A percentile compares a stretch with the other conserved stretches of the same genome.
phyloP scores from a whole-genome alignment of 768 basidiomycete genomes.

The Lactifluus echinatus region DNA sequence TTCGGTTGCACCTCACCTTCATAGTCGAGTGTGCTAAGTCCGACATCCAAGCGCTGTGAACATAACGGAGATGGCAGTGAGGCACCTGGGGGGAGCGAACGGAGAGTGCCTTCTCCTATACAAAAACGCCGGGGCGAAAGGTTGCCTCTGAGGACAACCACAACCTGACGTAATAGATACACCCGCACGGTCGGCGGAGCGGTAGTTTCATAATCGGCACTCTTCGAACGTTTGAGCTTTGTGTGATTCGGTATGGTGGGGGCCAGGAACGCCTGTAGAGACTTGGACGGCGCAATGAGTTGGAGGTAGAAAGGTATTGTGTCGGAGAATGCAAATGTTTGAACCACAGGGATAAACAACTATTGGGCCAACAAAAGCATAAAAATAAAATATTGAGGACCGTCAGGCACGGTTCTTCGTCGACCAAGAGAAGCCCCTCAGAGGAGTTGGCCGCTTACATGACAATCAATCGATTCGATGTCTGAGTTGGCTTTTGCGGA shows the following conservation, averaged over 20 bases:
- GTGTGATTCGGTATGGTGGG: slow-evolving; percentile 15
- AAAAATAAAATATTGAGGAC: background rate
- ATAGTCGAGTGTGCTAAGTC: slow-evolving; percentile 46
- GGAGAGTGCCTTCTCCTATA: slow-evolving; percentile 43
- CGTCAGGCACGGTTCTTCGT: background rate
- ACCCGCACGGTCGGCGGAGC: slow-evolving; percentile 34
- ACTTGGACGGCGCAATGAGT: slow-evolving; percentile 38
- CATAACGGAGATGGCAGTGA: slow-evolving; percentile 22
- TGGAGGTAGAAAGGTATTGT: slow-evolving; percentile 61
- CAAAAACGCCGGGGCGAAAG: slow-evolving; percentile 33
- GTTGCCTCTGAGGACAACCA: slow-evolving; percentile 29
- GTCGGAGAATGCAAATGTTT: slow-evolving; percentile 45
- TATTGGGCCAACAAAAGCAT: slow-evolving; percentile 24
- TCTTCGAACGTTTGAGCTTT: slow-evolving; percentile 16
- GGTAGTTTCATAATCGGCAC: slow-evolving; percentile 5
- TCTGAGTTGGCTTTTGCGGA: slow-evolving; percentile 29
- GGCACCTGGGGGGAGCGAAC: slow-evolving; percentile 35
- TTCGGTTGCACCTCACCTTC: slow-evolving; percentile 42
- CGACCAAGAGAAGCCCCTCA: background rate
- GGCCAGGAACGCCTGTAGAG: slow-evolving; percentile 39
- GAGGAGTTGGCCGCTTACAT: slow-evolving; percentile 33
- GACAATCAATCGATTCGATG: slow-evolving; percentile 37
- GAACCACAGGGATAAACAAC: slow-evolving; percentile 53
- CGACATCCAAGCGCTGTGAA: slow-evolving; percentile 21
- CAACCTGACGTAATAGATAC: slow-evolving; percentile 43